A percentile compares a stretch with the other conserved stretches of the same genome.
These are phyloP conservation scores for Fusarium odoratissimum DNA, from an alignment of 2,329 filamentous ascomycete species.

Conservation along the genomic window DNA sequence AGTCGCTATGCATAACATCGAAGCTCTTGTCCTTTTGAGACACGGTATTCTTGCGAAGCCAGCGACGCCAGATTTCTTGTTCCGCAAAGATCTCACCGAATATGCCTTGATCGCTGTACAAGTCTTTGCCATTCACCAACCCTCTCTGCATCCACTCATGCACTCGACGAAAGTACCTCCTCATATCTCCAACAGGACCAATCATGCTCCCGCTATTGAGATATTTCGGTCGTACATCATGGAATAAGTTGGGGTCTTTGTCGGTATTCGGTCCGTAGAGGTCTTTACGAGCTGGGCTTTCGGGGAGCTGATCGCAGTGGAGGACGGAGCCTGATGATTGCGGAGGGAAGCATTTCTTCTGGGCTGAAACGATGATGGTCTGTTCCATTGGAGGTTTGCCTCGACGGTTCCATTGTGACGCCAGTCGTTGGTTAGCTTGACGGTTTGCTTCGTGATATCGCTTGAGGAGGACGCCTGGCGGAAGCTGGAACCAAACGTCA, in stretches of 20 bases:
- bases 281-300: conserved; percentile 28
- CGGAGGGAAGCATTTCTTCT: conserved; percentile 39
- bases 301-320: conserved; percentile 35
- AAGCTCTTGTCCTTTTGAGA: not conserved
- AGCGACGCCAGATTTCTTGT: conserved; percentile 38
- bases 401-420: not conserved
- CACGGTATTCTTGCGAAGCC: not conserved
- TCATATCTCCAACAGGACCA: conserved; percentile 41
- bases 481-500: conserved; percentile 48
- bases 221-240: conserved; percentile 37
- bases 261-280: conserved; percentile 38
- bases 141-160: conserved; percentile 36
- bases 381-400: conserved; percentile 25
- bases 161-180: conserved; percentile 35
- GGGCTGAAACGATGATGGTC: conserved; percentile 34
- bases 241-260: not conserved
- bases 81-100: conserved; percentile 46
- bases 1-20: conserved; percentile 9
- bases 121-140: not conserved
- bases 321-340: conserved; percentile 10
- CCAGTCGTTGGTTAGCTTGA: conserved; percentile 26
- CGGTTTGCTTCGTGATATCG: conserved; percentile 41
- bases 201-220: conserved; percentile 47
- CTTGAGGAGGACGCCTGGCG: conserved; percentile 42
- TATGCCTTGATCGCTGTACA: conserved; percentile 46